These are phyloP conservation scores for Didymella sp. DNA, from an alignment of 2,329 filamentous ascomycete genomes.

Conservation along the genomic window DNA sequence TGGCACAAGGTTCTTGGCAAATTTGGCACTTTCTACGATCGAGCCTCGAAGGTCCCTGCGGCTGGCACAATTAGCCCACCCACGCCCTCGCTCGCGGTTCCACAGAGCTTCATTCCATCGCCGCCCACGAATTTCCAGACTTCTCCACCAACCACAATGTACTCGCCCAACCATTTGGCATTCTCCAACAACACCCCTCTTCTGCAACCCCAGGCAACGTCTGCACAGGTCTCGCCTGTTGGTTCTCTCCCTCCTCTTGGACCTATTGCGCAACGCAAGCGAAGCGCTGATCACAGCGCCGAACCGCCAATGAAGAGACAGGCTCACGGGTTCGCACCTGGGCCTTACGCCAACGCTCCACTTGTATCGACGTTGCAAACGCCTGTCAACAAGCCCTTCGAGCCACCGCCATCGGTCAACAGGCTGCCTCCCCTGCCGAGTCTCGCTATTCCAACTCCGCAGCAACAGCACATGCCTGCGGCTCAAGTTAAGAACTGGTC, in stretches of 20 bases:
- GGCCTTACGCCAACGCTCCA: slow-evolving; percentile 47
- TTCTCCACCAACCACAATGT: slow-evolving; percentile 56
- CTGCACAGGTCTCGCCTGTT: slow-evolving; percentile 54
- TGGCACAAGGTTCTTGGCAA: slow-evolving; percentile 85
- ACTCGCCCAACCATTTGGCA: slow-evolving; percentile 53
- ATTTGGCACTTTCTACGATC: slow-evolving; percentile 83
- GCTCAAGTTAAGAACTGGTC: slow-evolving; percentile 51
- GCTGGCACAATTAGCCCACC: slow-evolving; percentile 49
- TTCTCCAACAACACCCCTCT: slow-evolving; percentile 51
- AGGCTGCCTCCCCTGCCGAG: slow-evolving; percentile 73
- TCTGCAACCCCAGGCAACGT: slow-evolving; percentile 50
- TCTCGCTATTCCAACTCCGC: slow-evolving; percentile 67
- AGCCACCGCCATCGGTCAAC: slow-evolving; percentile 48
- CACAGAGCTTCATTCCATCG: slow-evolving; percentile 57
- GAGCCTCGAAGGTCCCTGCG: slow-evolving; percentile 62
- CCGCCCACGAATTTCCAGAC: slow-evolving; percentile 59
- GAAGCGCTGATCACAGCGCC: slow-evolving; percentile 63
- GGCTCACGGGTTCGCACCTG: slow-evolving; percentile 47
- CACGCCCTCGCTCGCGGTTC: slow-evolving; percentile 48
- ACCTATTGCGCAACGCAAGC: slow-evolving; percentile 58
- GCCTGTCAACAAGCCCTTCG: slow-evolving; percentile 43
- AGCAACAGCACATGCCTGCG: slow-evolving; percentile 34
- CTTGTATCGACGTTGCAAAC: slow-evolving; percentile 46
- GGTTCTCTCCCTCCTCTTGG: slow-evolving; percentile 53
- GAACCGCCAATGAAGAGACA: slow-evolving; percentile 65